phyloP scores from a whole-genome alignment of 2,329 filamentous ascomycete species.

The Paecilomyces variotii region DNA sequence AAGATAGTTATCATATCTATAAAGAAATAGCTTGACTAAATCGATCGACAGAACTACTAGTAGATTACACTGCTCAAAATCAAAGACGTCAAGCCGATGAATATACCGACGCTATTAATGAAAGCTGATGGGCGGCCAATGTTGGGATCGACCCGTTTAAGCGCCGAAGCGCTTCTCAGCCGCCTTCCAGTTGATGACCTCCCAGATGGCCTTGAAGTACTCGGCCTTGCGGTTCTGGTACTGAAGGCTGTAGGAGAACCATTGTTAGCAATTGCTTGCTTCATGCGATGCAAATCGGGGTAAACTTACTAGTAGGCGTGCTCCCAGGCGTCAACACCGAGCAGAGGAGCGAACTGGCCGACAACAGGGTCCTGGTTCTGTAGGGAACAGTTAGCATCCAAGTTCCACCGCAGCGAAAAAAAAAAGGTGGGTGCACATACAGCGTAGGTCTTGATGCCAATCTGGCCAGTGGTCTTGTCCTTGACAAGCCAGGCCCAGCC shows the following conservation, averaged over 20 bases:
- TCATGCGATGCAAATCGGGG: background rate
- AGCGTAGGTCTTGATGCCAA: conserved; percentile 57
- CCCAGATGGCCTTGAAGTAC: conserved; percentile 91
- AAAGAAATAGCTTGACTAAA: background rate
- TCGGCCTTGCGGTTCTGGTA: conserved; percentile 96
- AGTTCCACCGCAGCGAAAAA: background rate
- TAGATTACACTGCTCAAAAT: background rate
- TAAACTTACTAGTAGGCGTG: conserved; percentile 73
- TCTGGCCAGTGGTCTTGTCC: conserved; percentile 51
- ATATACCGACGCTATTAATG: background rate
- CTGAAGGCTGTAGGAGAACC: conserved; percentile 52
- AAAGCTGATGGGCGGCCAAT: background rate
- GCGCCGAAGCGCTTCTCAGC: conserved; percentile 63
- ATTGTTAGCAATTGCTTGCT: conserved; percentile 4
- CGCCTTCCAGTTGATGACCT: conserved; percentile 92
- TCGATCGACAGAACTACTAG: background rate
- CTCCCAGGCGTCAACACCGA: conserved; percentile 94
- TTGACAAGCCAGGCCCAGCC: conserved; percentile 59
- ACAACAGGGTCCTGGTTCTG: conserved; percentile 82
- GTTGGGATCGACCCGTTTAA: background rate
- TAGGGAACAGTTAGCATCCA: conserved; percentile 1
- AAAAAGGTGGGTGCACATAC: conserved; percentile 25
- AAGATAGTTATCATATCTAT: background rate
- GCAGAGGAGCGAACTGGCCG: conserved; percentile 70
- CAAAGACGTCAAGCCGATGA: conserved; percentile 2